A percentile compares a stretch with the other conserved stretches of the same genome.
These are phyloP conservation scores for Holtermanniella nyarrowii DNA, from an alignment of 768 basidiomycete species.

Conservation along the genomic window DNA sequence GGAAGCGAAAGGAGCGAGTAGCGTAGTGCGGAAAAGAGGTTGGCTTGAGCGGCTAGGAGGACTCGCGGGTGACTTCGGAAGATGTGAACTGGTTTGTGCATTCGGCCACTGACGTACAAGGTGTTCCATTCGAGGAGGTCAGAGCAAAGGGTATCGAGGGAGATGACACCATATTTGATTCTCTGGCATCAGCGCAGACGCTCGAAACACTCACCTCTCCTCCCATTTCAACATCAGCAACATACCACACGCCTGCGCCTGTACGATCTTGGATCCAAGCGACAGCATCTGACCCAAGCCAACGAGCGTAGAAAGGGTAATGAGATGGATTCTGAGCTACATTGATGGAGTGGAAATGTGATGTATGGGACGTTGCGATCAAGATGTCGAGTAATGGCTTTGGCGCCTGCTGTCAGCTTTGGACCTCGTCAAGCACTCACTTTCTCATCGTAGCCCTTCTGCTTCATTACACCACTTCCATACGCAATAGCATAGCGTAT, in stretches of 20 bases:
- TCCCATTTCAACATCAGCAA: conserved; percentile 71
- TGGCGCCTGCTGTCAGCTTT: conserved; percentile 20
- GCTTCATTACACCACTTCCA: conserved; percentile 89
- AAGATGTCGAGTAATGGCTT: conserved; percentile 77
- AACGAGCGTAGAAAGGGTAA: conserved; percentile 80
- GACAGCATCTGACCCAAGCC: conserved; percentile 74
- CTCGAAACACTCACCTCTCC: conserved; percentile 56
- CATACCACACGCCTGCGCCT: conserved; percentile 89
- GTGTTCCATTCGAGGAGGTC: conserved; percentile 89
- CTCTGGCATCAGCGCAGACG: conserved; percentile 45
- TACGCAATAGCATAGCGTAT: conserved; percentile 97
- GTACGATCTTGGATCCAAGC: conserved; percentile 54
- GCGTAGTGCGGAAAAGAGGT: conserved; percentile 79
- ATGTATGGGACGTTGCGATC: conserved; percentile 86
- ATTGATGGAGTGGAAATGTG: conserved; percentile 91
- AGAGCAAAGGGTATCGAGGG: conserved; percentile 73
- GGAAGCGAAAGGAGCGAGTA: conserved; percentile 82
- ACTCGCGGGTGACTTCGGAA: conserved; percentile 35
- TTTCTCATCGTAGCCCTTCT: conserved; percentile 57
- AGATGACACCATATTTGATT: conserved; percentile 95
- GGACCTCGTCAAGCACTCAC: conserved; percentile 15
- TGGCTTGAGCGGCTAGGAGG: conserved; percentile 82
- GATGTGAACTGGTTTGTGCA: conserved; percentile 71
- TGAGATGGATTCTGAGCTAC: conserved; percentile 83
- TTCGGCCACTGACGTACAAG: conserved; percentile 85